Evolutionary conservation across 371 early-diverging fungal species (phyloP).

Genomic region (Apophysomyces ossiformis): DNA sequence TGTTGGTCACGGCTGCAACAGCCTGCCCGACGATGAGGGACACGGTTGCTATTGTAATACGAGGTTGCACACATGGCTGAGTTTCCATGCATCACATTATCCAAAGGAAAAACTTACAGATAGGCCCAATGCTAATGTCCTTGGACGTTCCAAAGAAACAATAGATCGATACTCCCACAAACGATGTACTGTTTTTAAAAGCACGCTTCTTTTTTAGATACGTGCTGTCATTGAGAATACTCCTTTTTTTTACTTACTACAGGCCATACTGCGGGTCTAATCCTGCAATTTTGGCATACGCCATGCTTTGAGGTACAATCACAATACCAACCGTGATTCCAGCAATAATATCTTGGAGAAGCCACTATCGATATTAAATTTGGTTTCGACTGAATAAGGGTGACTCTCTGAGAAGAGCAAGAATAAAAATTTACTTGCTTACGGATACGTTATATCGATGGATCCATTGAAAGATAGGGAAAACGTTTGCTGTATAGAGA

Average conservation of each 20-base stretch:
- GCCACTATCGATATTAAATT: slow-evolving; percentile 55
- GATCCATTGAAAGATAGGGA: slow-evolving; percentile 37
- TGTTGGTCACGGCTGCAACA: slow-evolving; percentile 47
- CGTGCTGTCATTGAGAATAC: too few relatives aligned
- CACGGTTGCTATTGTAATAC: slow-evolving; percentile 61
- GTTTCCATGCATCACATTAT: background rate
- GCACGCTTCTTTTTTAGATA: background rate
- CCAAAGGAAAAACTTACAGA: slow-evolving; percentile 21
- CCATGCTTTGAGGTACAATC: slow-evolving; percentile 87
- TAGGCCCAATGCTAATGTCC: slow-evolving; percentile 76
- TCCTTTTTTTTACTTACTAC: slow-evolving; percentile 20
- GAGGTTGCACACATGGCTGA: background rate
- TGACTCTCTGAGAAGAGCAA: background rate
- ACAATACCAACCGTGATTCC: slow-evolving; percentile 88
- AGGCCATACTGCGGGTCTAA: slow-evolving; percentile 58
- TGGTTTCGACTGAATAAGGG: background rate
- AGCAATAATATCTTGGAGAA: slow-evolving; percentile 83
- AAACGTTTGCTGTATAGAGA: slow-evolving; percentile 14
- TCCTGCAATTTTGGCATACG: slow-evolving; percentile 82
- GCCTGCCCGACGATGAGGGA: slow-evolving; percentile 71
- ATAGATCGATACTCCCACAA: slow-evolving; percentile 73
- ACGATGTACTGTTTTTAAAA: slow-evolving; percentile 47
- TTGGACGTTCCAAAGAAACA: slow-evolving; percentile 77
- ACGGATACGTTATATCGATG: slow-evolving; percentile 35
- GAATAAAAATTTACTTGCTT: slow-evolving; percentile 9